These are phyloP conservation scores for Geotrichum cucujoidarum DNA, from an alignment of 1,139 yeast species.

Conservation along the genomic window DNA sequence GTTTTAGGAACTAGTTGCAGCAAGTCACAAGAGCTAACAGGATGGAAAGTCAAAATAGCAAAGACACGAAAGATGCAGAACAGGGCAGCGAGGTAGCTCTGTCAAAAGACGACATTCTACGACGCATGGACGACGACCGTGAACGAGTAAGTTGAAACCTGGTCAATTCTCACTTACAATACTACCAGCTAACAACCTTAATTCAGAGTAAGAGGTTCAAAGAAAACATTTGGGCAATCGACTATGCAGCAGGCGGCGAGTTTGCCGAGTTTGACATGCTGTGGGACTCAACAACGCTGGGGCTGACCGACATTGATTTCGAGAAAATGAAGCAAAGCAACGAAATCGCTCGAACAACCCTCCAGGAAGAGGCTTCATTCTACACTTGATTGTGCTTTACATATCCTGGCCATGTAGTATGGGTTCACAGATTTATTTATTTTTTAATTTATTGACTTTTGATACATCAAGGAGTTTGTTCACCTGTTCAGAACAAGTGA, in stretches of 20 bases:
- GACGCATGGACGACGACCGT: constrained; percentile 78
- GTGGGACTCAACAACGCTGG: constrained; percentile 49
- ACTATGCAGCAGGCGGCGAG: constrained; percentile 43
- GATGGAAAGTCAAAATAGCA: constrained; percentile 16
- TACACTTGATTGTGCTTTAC: not conserved
- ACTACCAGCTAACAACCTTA: constrained; percentile 6
- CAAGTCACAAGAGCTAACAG: constrained; percentile 9
- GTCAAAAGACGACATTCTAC: constrained; percentile 23
- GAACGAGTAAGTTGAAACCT: constrained; percentile 47
- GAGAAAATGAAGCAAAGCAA: constrained; percentile 53
- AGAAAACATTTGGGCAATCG: constrained; percentile 69
- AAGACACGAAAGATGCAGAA: constrained; percentile 21
- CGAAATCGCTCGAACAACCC: constrained; percentile 38
- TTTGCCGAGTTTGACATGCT: constrained; percentile 52
- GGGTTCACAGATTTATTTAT: not conserved
- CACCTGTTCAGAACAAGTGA: not conserved
- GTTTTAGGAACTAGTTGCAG: constrained; percentile 1
- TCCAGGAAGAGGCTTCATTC: constrained; percentile 4
- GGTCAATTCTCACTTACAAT: not conserved
- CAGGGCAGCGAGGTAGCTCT: constrained; percentile 11
- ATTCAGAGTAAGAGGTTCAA: constrained; percentile 56
- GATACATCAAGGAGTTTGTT: no score
- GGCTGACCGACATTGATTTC: constrained; percentile 47
- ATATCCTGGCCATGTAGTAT: not conserved
- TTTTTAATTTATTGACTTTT: not conserved